These are phyloP conservation scores for Ceratocystis cacaofunesta DNA, from an alignment of 2,329 filamentous ascomycete genomes.

Conservation along the genomic window DNA sequence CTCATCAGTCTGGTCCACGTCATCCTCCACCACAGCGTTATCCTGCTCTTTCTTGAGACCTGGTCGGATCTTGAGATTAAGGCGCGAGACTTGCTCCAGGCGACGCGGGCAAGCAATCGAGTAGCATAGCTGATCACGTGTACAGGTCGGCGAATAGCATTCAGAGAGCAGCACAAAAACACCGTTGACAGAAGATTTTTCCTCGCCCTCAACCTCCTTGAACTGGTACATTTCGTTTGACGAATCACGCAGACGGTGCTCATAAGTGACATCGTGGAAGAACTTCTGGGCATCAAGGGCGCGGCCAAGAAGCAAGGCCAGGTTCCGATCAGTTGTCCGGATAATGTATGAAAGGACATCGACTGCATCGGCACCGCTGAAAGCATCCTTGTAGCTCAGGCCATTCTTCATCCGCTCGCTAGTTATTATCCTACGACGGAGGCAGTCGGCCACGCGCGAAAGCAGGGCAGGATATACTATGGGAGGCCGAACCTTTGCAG, in stretches of 20 bases:
- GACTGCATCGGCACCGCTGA: slow-evolving; percentile 88
- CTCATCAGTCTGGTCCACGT: slow-evolving; percentile 71
- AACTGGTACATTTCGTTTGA: slow-evolving; percentile 83
- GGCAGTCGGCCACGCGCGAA: slow-evolving; percentile 85
- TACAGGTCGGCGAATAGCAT: slow-evolving; percentile 96
- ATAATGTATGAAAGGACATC: slow-evolving; percentile 95
- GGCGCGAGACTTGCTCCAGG: slow-evolving; percentile 81
- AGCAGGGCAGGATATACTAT: slow-evolving; percentile 87
- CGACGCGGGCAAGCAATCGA: slow-evolving; percentile 91
- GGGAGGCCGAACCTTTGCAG: slow-evolving; percentile 53
- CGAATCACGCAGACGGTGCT: slow-evolving; percentile 89
- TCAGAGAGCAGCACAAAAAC: slow-evolving; percentile 93
- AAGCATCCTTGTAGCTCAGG: slow-evolving; percentile 90
- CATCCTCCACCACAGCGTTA: slow-evolving; percentile 55
- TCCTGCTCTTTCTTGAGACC: slow-evolving; percentile 56
- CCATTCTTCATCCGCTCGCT: slow-evolving; percentile 92
- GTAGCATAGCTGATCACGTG: slow-evolving; percentile 86
- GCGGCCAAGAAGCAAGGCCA: slow-evolving; percentile 78
- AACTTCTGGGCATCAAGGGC: slow-evolving; percentile 96
- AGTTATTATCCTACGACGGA: slow-evolving; percentile 73
- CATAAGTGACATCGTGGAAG: slow-evolving; percentile 98
- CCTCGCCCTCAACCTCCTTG: slow-evolving; percentile 60
- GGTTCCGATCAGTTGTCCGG: slow-evolving; percentile 86
- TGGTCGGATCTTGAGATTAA: slow-evolving; percentile 86
- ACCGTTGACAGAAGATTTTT: slow-evolving; percentile 65